Evolutionary conservation across 2,329 filamentous ascomycete genomes (phyloP).

Genomic region (Uncinocarpus reesii): DNA sequence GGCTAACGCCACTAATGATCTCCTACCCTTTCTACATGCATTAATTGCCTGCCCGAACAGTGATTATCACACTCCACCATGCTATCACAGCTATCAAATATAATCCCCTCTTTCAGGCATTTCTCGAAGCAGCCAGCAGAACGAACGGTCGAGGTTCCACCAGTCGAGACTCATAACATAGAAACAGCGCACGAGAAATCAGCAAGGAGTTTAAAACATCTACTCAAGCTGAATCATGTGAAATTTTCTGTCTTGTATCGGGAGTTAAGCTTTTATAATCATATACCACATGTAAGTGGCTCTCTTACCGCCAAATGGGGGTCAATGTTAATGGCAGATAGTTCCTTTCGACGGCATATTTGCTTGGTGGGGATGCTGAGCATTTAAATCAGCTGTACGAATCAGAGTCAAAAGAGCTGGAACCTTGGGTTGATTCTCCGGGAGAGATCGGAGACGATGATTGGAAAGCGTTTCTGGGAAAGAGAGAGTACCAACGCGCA

Average conservation of each 20-base stretch:
- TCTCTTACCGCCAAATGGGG: not conserved
- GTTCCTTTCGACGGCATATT: constrained; percentile 73
- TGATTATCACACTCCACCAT: not conserved
- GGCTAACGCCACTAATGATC: too few species aligned
- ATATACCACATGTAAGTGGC: constrained; percentile 57
- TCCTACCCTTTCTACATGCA: not conserved
- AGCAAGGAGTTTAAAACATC: constrained; percentile 74
- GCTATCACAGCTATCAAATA: constrained; percentile 20
- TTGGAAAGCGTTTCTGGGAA: constrained; percentile 76
- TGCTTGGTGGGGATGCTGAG: constrained; percentile 63
- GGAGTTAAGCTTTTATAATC: constrained; percentile 66
- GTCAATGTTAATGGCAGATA: constrained; percentile 24
- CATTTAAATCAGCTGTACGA: constrained; percentile 78
- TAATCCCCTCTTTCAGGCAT: constrained; percentile 10
- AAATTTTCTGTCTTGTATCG: constrained; percentile 79
- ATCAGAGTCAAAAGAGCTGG: constrained; percentile 57
- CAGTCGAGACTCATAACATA: constrained; percentile 65
- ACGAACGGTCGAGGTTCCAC: constrained; percentile 43
- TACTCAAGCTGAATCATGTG: constrained; percentile 82
- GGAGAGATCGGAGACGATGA: constrained; percentile 68
- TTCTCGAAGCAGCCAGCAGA: constrained; percentile 1
- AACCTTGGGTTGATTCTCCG: constrained; percentile 74
- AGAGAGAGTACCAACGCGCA: constrained; percentile 73
- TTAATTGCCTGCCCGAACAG: not conserved
- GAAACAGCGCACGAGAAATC: constrained; percentile 71